phyloP scores from a whole-genome alignment of 177 flowering plant genomes.

The Tripterygium wilfordii region DNA sequence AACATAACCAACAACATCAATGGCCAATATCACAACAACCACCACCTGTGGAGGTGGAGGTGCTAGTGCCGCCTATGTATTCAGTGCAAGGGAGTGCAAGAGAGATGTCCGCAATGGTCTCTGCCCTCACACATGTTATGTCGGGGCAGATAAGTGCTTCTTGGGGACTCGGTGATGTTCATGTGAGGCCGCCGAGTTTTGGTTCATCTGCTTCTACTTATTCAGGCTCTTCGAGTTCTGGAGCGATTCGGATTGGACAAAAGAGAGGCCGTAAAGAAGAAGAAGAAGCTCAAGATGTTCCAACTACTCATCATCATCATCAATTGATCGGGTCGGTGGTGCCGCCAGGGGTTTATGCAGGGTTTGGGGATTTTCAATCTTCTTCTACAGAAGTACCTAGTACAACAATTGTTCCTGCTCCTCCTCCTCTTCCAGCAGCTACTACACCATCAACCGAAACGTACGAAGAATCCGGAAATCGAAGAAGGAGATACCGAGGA shows the following conservation, averaged over 20 bases:
- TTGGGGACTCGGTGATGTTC: constrained; percentile 5
- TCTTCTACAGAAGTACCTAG: neutral
- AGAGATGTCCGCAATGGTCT: constrained; percentile 48
- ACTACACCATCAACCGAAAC: neutral
- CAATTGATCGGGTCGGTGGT: too few species aligned
- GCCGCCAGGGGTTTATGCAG: constrained; percentile 15
- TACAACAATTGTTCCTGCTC: neutral
- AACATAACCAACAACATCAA: neutral
- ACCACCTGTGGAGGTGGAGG: neutral
- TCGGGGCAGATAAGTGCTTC: constrained; percentile 21
- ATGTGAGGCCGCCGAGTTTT: constrained; percentile 2
- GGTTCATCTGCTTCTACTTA: constrained; percentile 6
- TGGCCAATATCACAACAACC: neutral
- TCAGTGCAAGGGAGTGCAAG: constrained; percentile 10
- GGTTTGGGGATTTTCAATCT: constrained; percentile 12
- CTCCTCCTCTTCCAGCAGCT: constrained; percentile 1
- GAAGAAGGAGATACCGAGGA: constrained; percentile 51
- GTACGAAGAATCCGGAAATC: constrained; percentile 23
- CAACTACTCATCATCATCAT: constrained; percentile 11
- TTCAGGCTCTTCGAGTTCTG: constrained; percentile 7
- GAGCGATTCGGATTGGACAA: constrained; percentile 22
- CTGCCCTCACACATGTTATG: constrained; percentile 40
- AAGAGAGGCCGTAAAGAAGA: constrained; percentile 33
- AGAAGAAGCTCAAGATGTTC: neutral
- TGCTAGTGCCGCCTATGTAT: constrained; percentile 4